Percentiles rank a stretch among this genome's conserved stretches.
These are phyloP conservation scores for Byssochlamys sp. DNA, from an alignment of 2,329 filamentous ascomycete species.

Conservation along the genomic window DNA sequence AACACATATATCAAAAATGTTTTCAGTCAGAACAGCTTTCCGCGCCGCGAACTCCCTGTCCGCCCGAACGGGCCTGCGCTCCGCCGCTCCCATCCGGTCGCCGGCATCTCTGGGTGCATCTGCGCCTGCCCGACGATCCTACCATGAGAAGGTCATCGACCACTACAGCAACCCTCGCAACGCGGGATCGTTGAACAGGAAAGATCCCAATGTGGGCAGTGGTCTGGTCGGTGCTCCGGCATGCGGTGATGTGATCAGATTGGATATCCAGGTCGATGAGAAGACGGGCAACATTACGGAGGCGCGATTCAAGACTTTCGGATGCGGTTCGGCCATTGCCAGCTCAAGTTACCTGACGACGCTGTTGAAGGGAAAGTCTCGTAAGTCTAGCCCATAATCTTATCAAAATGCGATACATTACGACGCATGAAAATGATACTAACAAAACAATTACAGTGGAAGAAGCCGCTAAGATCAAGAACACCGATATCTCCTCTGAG, in stretches of 20 bases:
- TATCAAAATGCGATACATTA: neutral
- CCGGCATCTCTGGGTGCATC: conserved; percentile 2
- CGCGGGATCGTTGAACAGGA: conserved; percentile 70
- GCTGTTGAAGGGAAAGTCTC: conserved; percentile 85
- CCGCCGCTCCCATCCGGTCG: neutral
- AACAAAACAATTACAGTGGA: conserved; percentile 57
- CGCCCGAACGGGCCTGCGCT: neutral
- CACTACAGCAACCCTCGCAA: conserved; percentile 74
- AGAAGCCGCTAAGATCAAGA: conserved; percentile 83
- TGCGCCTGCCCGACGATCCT: conserved; percentile 32
- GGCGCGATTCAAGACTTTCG: conserved; percentile 97
- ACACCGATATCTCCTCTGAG: conserved; percentile 97
- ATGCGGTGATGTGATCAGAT: conserved; percentile 87
- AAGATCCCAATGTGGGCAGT: conserved; percentile 73
- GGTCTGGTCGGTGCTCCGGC: conserved; percentile 85
- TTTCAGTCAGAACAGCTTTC: conserved; percentile 5
- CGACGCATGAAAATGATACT: conserved; percentile 2
- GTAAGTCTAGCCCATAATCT: neutral
- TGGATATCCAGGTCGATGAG: conserved; percentile 86
- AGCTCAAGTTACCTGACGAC: conserved; percentile 91
- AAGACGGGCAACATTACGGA: conserved; percentile 80
- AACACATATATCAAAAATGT: conserved; percentile 1
- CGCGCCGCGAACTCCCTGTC: neutral
- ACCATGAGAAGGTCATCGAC: conserved; percentile 67
- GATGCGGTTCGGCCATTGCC: conserved; percentile 88